Evolutionary conservation across 1,284 basidiomycete genomes (phyloP).

Genomic region (Stereum hirsutum): DNA sequence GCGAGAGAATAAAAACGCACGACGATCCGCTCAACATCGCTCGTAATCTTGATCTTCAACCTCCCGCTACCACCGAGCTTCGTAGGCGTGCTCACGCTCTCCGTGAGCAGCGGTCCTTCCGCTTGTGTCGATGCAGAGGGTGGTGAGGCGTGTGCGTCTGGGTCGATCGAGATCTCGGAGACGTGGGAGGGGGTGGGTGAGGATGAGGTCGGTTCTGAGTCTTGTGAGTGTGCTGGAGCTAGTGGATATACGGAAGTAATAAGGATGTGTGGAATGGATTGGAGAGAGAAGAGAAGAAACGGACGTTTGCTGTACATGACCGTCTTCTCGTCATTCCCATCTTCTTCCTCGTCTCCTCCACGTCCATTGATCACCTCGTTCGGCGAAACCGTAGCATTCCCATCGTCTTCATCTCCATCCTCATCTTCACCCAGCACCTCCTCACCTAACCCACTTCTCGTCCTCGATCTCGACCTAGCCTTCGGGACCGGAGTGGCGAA

Average conservation of each 20-base stretch:
- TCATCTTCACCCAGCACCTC: no score
- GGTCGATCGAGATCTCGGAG: neutral
- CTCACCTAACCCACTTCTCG: no score
- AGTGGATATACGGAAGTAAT: no score
- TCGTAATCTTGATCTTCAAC: conserved; percentile 33
- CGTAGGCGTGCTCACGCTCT: conserved; percentile 5
- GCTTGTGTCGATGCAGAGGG: no score
- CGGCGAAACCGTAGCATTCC: no score
- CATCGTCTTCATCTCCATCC: neutral
- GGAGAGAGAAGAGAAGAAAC: no score
- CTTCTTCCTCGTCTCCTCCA: conserved; percentile 11
- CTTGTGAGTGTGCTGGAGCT: no score
- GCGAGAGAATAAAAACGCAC: conserved; percentile 25
- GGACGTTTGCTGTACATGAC: conserved; percentile 15
- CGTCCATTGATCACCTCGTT: no score
- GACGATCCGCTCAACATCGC: conserved; percentile 51
- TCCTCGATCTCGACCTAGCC: no score
- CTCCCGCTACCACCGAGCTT: conserved; percentile 16
- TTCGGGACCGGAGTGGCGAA: conserved; percentile 39
- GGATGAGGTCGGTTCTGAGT: no score
- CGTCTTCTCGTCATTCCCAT: conserved; percentile 22
- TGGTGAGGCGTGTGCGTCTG: neutral
- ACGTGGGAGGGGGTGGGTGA: neutral
- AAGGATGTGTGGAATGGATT: no score
- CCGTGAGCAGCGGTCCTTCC: no score